A percentile compares a stretch with the other conserved stretches of the same genome.
phyloP scores from a whole-genome alignment of 192 early-diverging fungal genomes.

The Geranomyces michiganensis region DNA sequence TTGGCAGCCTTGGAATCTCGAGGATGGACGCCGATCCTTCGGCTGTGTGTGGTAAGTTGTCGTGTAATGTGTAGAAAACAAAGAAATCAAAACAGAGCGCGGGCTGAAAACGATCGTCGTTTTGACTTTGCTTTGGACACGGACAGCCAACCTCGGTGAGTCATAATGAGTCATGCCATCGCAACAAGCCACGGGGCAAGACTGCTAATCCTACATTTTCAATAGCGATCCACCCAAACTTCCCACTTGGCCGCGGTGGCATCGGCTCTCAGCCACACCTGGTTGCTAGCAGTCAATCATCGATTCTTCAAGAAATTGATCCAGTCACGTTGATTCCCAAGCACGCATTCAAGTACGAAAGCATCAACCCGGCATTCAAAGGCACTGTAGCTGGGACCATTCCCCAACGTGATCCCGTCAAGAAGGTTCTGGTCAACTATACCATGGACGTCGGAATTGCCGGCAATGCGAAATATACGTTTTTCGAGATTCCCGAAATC shows the following conservation, averaged over 20 bases:
- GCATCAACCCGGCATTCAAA: conserved; percentile 36
- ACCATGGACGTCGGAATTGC: conserved; percentile 18
- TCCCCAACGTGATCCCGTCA: neutral
- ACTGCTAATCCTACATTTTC: no score
- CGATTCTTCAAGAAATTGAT: conserved; percentile 36
- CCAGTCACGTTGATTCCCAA: conserved; percentile 38
- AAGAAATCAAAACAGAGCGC: no score
- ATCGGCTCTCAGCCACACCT: conserved; percentile 1
- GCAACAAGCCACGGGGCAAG: neutral
- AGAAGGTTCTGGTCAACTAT: conserved; percentile 20
- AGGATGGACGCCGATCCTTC: conserved; percentile 24
- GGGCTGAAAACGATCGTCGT: no score
- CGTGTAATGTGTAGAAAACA: no score
- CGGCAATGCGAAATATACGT: conserved; percentile 24
- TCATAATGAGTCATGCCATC: neutral
- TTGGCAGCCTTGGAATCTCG: conserved; percentile 17
- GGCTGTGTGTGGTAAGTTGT: conserved; percentile 24
- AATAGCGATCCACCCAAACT: conserved; percentile 30
- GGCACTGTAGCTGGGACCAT: conserved; percentile 3
- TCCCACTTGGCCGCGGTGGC: conserved; percentile 24
- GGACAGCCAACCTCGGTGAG: conserved; percentile 2
- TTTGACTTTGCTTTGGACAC: neutral
- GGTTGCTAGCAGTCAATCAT: conserved; percentile 15
- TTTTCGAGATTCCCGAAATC: conserved; percentile 17
- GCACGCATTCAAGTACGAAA: conserved; percentile 24